Evolutionary conservation across 371 early-diverging fungal genomes (phyloP), one percentile per base, ranked within the genome.

Genomic region (Circinella umbellata): DNA sequence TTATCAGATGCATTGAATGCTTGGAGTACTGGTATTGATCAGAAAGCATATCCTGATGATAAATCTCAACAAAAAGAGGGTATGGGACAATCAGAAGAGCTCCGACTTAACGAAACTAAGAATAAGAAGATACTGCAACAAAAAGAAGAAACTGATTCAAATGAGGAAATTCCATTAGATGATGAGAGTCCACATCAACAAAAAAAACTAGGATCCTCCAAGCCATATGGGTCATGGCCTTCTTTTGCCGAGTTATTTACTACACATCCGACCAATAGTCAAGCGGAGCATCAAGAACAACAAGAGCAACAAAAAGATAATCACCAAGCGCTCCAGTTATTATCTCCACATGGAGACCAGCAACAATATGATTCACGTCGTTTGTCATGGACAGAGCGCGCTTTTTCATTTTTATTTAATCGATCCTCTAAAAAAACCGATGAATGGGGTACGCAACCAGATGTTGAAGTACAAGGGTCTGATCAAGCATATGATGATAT

Each of bases 381-480:
- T 20, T 39, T 15, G 13, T 66, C 70, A 20, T 70, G 70, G 70
- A 61, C 70, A 15, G 61, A 70, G 27, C 49, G 59, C 15, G 70
- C 70, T 1, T 61, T 61, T 49, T 66, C 70, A 1, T 70, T 70
- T 66, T 66, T 64, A 6, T 61, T 46, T 17, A 14, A 47, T 4
- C 20, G 54, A 38, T 34, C 59, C 11, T 34, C 14, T 20, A 66
- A 11, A 10, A 7, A 35, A 39, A 47, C 7, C 36, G 17, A 46
- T 17, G 48, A 60, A 66, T 49, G 61, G 20, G 17, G 27, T 37
- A 36, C 1, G 7, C 61, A 48, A 14, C 34, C 37, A 1, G 70
- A 70, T 39, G 54, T 70, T 6, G 70, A 70, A 42, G 37, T 49
- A 15, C 61, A 63, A 48, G 70, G 62, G 18, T 70, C 70, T 13